These are phyloP conservation scores for Claviceps purpurea DNA, from an alignment of 2,329 filamentous ascomycete genomes.

Conservation along the genomic window DNA sequence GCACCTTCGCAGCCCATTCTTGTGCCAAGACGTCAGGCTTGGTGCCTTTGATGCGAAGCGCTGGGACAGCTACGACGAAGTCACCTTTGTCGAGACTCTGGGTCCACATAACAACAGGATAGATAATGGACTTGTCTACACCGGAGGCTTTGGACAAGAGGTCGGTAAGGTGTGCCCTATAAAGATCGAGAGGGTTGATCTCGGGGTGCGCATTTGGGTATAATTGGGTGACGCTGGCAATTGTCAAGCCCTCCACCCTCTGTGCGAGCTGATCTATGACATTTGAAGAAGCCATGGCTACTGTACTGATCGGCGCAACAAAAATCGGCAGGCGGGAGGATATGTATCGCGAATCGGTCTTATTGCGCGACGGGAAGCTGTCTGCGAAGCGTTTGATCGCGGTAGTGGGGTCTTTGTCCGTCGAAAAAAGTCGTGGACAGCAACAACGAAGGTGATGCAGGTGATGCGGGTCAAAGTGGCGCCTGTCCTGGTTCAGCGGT, in stretches of 20 bases:
- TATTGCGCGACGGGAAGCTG: not conserved
- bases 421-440: conserved; percentile 1
- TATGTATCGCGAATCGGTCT: not conserved
- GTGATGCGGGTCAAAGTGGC: not conserved
- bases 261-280: conserved; percentile 5
- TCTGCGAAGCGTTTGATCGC: not conserved
- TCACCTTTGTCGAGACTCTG: conserved; percentile 71
- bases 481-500: conserved; percentile 1
- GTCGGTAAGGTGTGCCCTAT: conserved; percentile 62
- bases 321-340: not conserved
- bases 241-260: conserved; percentile 6
- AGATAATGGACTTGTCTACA: conserved; percentile 57
- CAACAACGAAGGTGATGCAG: not conserved
- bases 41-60: conserved; percentile 62
- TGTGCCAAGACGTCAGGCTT: conserved; percentile 49
- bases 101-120: conserved; percentile 66
- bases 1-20: conserved; percentile 49
- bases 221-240: conserved; percentile 1
- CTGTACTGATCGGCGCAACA: not conserved
- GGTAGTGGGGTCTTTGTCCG: not conserved
- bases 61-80: conserved; percentile 62
- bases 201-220: conserved; percentile 51
- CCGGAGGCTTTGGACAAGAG: conserved; percentile 56
- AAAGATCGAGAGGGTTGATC: conserved; percentile 65
- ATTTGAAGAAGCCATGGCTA: conserved; percentile 2